Evolutionary conservation across 305 asterid genomes (phyloP).

Genomic region (Caryopteris hybrid): DNA sequence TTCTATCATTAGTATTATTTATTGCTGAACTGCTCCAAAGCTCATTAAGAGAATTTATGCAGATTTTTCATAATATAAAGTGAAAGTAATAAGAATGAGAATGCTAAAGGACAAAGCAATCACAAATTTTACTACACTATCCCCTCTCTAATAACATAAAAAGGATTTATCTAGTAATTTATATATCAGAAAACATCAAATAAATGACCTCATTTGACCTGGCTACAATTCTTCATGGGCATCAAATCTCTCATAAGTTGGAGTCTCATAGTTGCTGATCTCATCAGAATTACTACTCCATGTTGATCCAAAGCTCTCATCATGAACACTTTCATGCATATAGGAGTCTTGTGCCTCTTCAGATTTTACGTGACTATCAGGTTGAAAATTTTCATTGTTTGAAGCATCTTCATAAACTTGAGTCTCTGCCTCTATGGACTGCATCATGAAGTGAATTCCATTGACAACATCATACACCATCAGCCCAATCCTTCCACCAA

Average conservation of each 20-base stretch:
- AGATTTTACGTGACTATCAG: conserved; percentile 25
- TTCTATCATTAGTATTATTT: background rate
- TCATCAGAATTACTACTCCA: conserved; percentile 26
- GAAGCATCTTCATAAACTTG: conserved; percentile 28
- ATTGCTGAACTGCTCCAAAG: background rate
- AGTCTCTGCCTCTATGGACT: conserved; percentile 32
- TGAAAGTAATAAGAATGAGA: background rate
- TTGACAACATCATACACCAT: conserved; percentile 77
- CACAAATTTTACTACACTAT: background rate
- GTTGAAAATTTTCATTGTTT: conserved; percentile 4
- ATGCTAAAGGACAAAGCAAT: conserved; percentile 8
- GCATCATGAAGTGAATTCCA: conserved; percentile 59
- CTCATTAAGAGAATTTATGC: no score
- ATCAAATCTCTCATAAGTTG: conserved; percentile 31
- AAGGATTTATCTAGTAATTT: conserved; percentile 7
- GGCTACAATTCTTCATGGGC: conserved; percentile 52
- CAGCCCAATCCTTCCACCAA: conserved; percentile 76
- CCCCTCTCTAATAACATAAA: background rate
- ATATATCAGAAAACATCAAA: background rate
- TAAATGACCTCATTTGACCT: conserved; percentile 24
- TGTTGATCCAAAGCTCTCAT: conserved; percentile 27
- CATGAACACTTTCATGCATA: conserved; percentile 4
- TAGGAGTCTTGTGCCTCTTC: conserved; percentile 28
- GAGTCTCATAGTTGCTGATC: conserved; percentile 28
- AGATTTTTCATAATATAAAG: conserved; percentile 4